Evolutionary conservation across 768 basidiomycete genomes (phyloP).

Genomic region (Rhodotorula paludigena): DNA sequence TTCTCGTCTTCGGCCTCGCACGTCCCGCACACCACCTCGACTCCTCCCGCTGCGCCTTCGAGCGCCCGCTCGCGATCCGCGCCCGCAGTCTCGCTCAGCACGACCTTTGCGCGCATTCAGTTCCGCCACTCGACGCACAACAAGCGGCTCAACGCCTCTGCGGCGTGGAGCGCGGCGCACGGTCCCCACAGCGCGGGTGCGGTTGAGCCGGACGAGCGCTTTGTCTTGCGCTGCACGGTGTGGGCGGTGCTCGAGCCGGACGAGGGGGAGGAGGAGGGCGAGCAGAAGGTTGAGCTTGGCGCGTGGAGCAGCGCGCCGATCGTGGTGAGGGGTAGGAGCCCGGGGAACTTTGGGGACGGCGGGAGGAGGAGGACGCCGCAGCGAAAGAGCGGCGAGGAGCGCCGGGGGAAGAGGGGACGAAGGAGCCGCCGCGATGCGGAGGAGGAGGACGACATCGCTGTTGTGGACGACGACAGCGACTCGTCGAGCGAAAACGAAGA

Average conservation of each 20-base stretch:
- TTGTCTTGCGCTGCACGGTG: constrained; percentile 1
- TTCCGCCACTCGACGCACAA: constrained; percentile 14
- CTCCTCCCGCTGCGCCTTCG: too few species aligned
- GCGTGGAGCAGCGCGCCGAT: constrained; percentile 5
- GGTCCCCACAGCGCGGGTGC: neutral
- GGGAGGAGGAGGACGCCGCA: neutral
- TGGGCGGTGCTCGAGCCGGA: neutral
- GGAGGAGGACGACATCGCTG: neutral
- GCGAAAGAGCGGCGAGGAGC: too few species aligned
- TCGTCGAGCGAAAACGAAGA: too few species aligned
- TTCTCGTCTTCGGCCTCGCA: too few species aligned
- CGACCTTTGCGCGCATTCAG: constrained; percentile 13
- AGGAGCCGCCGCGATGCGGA: neutral
- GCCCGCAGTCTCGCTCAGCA: neutral
- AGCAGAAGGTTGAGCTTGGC: neutral
- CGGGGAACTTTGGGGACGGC: constrained; percentile 2
- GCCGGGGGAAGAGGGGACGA: too few species aligned
- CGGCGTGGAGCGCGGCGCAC: neutral
- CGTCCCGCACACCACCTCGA: too few species aligned
- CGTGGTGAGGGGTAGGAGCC: constrained; percentile 10
- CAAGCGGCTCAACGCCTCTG: too few species aligned
- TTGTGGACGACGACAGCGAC: too few species aligned
- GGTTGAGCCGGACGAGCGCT: neutral
- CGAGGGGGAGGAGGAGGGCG: neutral
- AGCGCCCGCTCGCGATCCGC: too few species aligned